Evolutionary conservation across 306 rosid species (phyloP).

Genomic region (Cicer pinnatifidum): DNA sequence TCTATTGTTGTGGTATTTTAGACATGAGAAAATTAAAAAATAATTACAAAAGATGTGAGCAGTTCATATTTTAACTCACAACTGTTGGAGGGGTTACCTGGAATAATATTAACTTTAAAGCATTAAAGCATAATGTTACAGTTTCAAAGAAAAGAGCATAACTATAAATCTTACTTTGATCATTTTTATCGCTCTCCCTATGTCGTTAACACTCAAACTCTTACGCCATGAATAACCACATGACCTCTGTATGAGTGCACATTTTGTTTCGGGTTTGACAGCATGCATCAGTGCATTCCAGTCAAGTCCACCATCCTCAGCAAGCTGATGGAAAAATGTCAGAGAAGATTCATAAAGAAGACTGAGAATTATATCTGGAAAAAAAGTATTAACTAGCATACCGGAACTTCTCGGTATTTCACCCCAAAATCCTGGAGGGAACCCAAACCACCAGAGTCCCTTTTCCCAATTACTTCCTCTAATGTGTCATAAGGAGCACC

Average conservation of each 20-base stretch:
- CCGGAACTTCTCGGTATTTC: slow-evolving; percentile 90
- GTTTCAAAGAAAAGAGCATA: neutral
- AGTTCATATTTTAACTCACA: slow-evolving; percentile 8
- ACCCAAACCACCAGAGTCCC: slow-evolving; percentile 82
- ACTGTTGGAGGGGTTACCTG: neutral
- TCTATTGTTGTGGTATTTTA: slow-evolving; percentile 1
- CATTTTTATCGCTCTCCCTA: slow-evolving; percentile 70
- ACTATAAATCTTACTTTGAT: slow-evolving; percentile 66
- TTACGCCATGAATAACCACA: slow-evolving; percentile 96
- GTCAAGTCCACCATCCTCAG: slow-evolving; percentile 82
- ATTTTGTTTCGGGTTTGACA: slow-evolving; percentile 75
- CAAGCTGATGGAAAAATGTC: slow-evolving; percentile 60
- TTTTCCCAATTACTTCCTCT: slow-evolving; percentile 93
- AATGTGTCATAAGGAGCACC: slow-evolving; percentile 97
- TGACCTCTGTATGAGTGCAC: slow-evolving; percentile 91
- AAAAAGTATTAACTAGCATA: slow-evolving; percentile 41
- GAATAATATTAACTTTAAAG: slow-evolving; percentile 5
- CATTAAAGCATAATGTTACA: slow-evolving; percentile 7
- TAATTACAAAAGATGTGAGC: neutral
- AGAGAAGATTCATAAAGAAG: slow-evolving; percentile 25
- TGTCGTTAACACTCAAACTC: slow-evolving; percentile 83
- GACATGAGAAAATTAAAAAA: neutral
- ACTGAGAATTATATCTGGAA: slow-evolving; percentile 35
- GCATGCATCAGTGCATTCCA: slow-evolving; percentile 72
- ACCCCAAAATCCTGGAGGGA: slow-evolving; percentile 92